Percentiles rank a stretch among this genome's conserved stretches.
Evolutionary conservation across 192 early-diverging fungal species (phyloP).

Genomic region (Coemansia sp.): DNA sequence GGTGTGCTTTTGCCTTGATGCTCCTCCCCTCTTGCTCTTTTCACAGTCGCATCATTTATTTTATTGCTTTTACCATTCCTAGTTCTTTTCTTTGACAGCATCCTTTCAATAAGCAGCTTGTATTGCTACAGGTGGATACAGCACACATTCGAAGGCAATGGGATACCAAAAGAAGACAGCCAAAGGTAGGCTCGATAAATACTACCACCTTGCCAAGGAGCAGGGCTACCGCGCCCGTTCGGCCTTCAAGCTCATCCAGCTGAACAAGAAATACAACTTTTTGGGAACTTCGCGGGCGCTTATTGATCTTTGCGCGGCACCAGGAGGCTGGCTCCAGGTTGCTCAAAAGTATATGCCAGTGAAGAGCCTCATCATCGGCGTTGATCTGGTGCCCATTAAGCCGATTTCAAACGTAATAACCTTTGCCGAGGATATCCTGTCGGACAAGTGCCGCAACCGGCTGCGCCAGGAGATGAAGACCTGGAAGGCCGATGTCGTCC

Average conservation of each 20-base stretch:
- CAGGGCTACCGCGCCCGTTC: constrained; percentile 98
- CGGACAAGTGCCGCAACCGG: constrained; percentile 84
- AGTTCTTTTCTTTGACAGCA: too few species aligned
- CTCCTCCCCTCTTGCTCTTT: too few species aligned
- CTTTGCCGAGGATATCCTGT: constrained; percentile 95
- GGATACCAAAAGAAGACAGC: constrained; percentile 65
- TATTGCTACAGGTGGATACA: too few species aligned
- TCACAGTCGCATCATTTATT: too few species aligned
- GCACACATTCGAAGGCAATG: constrained; percentile 40
- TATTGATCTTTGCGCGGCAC: constrained; percentile 98
- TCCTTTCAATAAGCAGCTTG: too few species aligned
- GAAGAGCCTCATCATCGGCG: constrained; percentile 85
- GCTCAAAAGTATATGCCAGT: constrained; percentile 99
- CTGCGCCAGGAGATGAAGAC: constrained; percentile 90
- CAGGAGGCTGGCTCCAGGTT: constrained; percentile 98
- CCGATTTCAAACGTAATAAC: constrained; percentile 95
- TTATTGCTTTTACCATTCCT: too few species aligned
- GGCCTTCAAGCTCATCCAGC: constrained; percentile 98
- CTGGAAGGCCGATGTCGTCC: constrained; percentile 97
- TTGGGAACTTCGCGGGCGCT: constrained; percentile 82
- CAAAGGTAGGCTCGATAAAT: constrained; percentile 98
- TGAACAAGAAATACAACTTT: constrained; percentile 99
- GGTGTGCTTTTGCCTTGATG: too few species aligned
- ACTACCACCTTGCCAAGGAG: constrained; percentile 99
- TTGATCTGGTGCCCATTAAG: constrained; percentile 95